Conservation (phyloP, 2,329 filamentous ascomycete species). For the Stagonosporopsis chrysanthemi region DNA sequence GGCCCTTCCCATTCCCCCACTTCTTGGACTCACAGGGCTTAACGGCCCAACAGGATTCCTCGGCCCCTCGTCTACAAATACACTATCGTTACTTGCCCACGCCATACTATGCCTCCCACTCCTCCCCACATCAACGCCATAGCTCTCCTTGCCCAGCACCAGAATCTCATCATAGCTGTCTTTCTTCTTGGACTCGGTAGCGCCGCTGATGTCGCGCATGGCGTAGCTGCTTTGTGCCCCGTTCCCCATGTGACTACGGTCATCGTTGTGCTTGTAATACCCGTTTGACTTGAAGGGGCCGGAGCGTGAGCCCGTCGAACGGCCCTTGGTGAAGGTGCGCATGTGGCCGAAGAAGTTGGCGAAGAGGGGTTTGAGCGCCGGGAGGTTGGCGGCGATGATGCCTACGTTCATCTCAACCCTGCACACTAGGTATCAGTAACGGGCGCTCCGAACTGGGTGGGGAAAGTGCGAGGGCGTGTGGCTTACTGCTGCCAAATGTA, state of each 20-base stretch:
- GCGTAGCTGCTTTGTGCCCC: constrained; percentile 10
- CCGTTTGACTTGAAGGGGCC: constrained; percentile 28
- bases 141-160: constrained; percentile 21
- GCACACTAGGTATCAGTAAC: constrained; percentile 30
- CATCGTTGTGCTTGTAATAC: constrained; percentile 26
- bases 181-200: constrained; percentile 7
- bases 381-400: constrained; percentile 42
- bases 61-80: constrained; percentile 9
- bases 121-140: constrained; percentile 15
- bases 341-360: constrained; percentile 33
- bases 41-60: not conserved
- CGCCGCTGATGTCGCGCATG: constrained; percentile 24
- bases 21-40: not conserved
- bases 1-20: not conserved
- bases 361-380: constrained; percentile 40
- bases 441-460: constrained; percentile 4
- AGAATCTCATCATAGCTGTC: constrained; percentile 24
- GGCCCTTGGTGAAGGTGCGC: constrained; percentile 30
- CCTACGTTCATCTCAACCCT: constrained; percentile 44
- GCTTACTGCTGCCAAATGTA: constrained; percentile 39
- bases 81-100: constrained; percentile 25
- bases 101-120: constrained; percentile 11
- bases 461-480: not conserved
- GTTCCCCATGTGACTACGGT: not conserved
- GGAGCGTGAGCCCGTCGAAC: constrained; percentile 17